Conservation (phyloP, 768 basidiomycete genomes). For the Termitomyces sp. region DNA sequence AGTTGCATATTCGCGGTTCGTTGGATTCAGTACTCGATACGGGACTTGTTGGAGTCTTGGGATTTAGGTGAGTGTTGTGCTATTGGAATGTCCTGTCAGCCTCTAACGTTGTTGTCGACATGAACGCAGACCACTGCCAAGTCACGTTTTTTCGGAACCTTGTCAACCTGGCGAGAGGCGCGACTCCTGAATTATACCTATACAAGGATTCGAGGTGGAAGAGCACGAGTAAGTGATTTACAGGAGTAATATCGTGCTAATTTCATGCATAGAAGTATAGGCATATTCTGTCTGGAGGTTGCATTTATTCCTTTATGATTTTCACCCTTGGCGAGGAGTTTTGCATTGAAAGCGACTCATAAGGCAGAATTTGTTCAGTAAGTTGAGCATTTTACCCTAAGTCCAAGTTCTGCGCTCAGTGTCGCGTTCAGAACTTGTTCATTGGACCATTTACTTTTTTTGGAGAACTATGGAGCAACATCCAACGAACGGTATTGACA, state of each 20-base stretch:
- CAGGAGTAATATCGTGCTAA: background rate
- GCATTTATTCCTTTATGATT: background rate
- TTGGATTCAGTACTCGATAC: background rate
- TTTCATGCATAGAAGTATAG: background rate
- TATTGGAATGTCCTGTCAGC: background rate
- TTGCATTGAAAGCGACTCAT: background rate
- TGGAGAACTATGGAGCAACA: conserved; percentile 8
- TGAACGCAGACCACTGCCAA: background rate
- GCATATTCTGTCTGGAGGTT: background rate
- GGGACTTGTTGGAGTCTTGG: background rate
- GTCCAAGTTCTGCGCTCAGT: background rate
- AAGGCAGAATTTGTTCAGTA: background rate
- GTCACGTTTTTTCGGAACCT: background rate
- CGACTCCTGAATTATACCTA: background rate
- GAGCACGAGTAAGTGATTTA: background rate
- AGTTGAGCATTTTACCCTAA: background rate
- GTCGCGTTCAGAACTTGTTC: background rate
- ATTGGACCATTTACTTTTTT: background rate
- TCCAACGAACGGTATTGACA: conserved; percentile 41
- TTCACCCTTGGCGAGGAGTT: background rate
- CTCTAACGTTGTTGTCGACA: background rate
- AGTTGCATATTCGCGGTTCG: background rate
- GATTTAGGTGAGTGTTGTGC: background rate
- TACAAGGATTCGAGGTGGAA: conserved; percentile 1
- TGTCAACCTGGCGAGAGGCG: background rate